Evolutionary conservation across 176 grass and related monocot genomes (phyloP).

Genomic region (Alloteropsis semialata): DNA sequence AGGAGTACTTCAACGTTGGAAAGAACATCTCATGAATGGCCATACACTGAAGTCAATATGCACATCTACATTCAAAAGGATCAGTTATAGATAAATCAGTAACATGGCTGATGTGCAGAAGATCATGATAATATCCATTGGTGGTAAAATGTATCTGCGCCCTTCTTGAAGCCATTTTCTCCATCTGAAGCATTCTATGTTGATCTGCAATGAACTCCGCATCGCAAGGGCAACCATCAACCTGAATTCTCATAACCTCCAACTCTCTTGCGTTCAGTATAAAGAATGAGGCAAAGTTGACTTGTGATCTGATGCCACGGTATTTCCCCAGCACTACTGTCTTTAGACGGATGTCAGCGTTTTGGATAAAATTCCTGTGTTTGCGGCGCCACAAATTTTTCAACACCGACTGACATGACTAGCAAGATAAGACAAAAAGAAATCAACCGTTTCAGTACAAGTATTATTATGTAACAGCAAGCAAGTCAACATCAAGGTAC

Average conservation of each 20-base stretch:
- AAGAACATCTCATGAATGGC: too few species aligned
- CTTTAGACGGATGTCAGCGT: neutral
- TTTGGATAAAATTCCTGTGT: neutral
- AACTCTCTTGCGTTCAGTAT: neutral
- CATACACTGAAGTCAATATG: too few species aligned
- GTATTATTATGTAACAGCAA: neutral
- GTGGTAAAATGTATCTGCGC: neutral
- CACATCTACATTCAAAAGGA: neutral
- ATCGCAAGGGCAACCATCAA: neutral
- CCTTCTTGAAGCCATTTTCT: neutral
- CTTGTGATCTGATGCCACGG: neutral
- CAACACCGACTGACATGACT: neutral
- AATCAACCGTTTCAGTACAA: neutral
- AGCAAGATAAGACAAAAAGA: neutral
- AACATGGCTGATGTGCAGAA: neutral
- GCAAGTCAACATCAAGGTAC: too few species aligned
- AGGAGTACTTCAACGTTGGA: too few species aligned
- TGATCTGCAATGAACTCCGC: neutral
- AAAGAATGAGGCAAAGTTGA: neutral
- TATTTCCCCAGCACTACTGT: neutral
- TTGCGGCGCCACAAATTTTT: neutral
- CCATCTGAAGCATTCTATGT: neutral
- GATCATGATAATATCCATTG: fast-evolving
- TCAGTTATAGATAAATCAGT: neutral
- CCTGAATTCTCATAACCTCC: neutral